Evolutionary conservation across 2,329 filamentous ascomycete genomes (phyloP), one percentile per base, ranked within the genome.

Genomic region (Colletotrichum acutatum): DNA sequence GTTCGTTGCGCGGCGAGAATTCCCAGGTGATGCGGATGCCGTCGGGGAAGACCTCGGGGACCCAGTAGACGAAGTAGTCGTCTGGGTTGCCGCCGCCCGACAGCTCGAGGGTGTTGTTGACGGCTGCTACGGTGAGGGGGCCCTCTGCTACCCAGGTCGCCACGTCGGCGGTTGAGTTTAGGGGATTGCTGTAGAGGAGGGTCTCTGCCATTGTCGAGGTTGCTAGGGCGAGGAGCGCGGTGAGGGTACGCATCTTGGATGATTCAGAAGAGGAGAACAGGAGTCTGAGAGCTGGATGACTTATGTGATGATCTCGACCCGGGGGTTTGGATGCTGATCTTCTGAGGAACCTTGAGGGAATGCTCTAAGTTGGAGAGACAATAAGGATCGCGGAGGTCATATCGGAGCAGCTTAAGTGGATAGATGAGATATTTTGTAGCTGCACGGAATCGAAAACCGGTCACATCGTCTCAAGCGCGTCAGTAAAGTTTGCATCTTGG

Each of bases 41-140:
- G 61, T 79, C 78, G 11, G 78, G 78, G 66, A 81, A 80, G 14
- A 79, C 72, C 66, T 81, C 78, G 9, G 79, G 79, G 16, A 78
- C 74, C 79, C 79, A 81, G 66, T 78, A 80, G 42, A 80, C 78
- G 62, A 81, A 81, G 75, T 80, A 78, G 49, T 80, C 79, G 66
- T 74, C 69, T n/a, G 56, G 61, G 26, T 30, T 74, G 56, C 78
- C 77, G 16, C 70, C 76, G 26, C 79, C 79, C 24, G 75, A 66
- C n/a, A 80, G 75, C 60, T 77, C 75, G 59, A 80, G 72, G n/a
- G 77, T 78, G 46, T 76, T 76, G 68, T 79, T 76, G 34, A 77
- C 77, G 16, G 78, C 69, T 32, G 74, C 76, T 7, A 76, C 74
- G 28, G 71, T 76, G 9, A 80, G 68, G 9, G 79, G 79, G 5